phyloP scores from a whole-genome alignment of 2,329 filamentous ascomycete species.

The Talaromyces sp. region DNA sequence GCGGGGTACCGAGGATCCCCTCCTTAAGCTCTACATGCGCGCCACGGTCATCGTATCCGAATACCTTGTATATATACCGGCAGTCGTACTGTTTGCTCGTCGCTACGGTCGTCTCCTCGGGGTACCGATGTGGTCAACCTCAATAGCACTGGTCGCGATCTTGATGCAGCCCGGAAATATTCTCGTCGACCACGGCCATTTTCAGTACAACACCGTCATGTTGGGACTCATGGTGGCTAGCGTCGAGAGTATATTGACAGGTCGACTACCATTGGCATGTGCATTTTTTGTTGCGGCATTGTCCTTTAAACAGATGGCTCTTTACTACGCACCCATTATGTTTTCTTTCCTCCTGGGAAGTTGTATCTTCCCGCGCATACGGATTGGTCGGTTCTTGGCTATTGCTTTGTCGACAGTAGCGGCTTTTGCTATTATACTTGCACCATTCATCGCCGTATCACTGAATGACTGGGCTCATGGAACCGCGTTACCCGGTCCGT shows the following conservation, averaged over 20 bases:
- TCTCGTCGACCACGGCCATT: slow-evolving; percentile 90
- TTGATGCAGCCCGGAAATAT: slow-evolving; percentile 89
- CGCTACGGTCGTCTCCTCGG: slow-evolving; percentile 73
- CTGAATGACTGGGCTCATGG: slow-evolving; percentile 66
- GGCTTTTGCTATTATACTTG: slow-evolving; percentile 72
- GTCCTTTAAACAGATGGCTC: slow-evolving; percentile 99
- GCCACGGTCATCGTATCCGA: slow-evolving; percentile 88
- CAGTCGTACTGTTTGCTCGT: slow-evolving; percentile 78
- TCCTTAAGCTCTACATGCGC: slow-evolving; percentile 92
- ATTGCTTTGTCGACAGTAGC: slow-evolving; percentile 71
- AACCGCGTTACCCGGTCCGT: slow-evolving; percentile 60
- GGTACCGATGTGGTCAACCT: slow-evolving; percentile 77
- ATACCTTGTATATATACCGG: slow-evolving; percentile 84
- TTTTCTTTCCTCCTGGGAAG: slow-evolving; percentile 88
- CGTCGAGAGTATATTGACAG: slow-evolving; percentile 84
- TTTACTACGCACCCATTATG: slow-evolving; percentile 92
- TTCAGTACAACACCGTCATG: slow-evolving; percentile 99
- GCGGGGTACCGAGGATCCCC: slow-evolving; percentile 73
- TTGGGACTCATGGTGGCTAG: slow-evolving; percentile 83
- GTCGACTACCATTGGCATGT: slow-evolving; percentile 80
- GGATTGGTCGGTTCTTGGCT: slow-evolving; percentile 65
- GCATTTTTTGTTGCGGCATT: slow-evolving; percentile 90
- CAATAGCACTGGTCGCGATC: slow-evolving; percentile 82
- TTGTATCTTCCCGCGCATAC: slow-evolving; percentile 74
- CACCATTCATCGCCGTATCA: slow-evolving; percentile 72